Evolutionary conservation across 2,329 filamentous ascomycete species (phyloP), one percentile per base, ranked within the genome.

Genomic region (Phialophora chinensis): DNA sequence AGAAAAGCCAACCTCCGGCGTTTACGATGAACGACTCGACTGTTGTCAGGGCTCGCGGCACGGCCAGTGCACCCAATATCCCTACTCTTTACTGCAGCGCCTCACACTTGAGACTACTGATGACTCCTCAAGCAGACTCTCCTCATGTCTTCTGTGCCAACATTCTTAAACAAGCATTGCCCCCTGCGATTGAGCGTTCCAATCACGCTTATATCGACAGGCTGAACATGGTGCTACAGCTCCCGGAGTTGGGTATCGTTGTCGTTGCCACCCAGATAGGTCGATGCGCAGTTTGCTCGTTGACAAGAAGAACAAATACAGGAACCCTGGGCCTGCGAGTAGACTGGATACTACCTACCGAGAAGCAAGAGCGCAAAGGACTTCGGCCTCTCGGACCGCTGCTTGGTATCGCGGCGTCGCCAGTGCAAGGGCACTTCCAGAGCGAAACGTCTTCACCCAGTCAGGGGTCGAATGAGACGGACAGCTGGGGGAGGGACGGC

Each of bases 171-270:
- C 71, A 73, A 55, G 56, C 61, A 14, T 60, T 73, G 49, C 70
- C 71, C 11, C 65, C 25, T 17, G 38, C 60, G 11, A 55, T 69
- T 17, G 63, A 70, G 44, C 7, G n/a, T 20, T 47, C 60, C 8
- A 61, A 57, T 44, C 65, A 68, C 23, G 57, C 59, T 5, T 56
- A 68, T 38, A 60, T 69, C 5, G 69, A 72, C 33, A 84, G 87
- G 7, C 80, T 88, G 44, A 88, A 86, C 73, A 84, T 87, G 80
- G 77, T 82, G 27, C 81, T 83, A 12, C 83, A 87, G 60, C 83
- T 90, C 17, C 85, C 86, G 0, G 83, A 87, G 44, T 77, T 88
- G 4, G 86, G 86, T 3, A 76, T 88, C 54, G 82, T 89, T 31
- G 75, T 88, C 29, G 78, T 86, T 2, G 87, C 82, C 0, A 84